These are phyloP conservation scores for Nicotiana paniculata DNA, from an alignment of 257 asterid genomes.

Conservation along the genomic window DNA sequence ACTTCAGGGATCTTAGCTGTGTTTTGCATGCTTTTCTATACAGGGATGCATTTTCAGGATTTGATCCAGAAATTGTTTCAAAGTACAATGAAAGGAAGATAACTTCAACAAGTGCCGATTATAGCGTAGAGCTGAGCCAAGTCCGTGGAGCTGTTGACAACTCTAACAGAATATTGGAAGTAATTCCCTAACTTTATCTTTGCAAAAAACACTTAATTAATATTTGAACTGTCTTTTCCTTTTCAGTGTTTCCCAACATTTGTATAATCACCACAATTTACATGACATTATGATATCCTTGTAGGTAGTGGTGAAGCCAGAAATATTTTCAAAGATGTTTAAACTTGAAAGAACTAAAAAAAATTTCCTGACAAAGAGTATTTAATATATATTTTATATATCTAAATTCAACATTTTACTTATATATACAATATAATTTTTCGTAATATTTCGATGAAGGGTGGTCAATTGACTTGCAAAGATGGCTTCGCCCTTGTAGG, in stretches of 20 bases:
- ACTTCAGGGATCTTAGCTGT: not conserved
- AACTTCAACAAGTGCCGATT: conserved; percentile 31
- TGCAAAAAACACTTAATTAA: not conserved
- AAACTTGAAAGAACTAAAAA: too few species aligned
- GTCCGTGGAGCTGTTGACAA: conserved; percentile 80
- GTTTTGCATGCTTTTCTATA: not conserved
- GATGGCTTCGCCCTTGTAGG: not conserved
- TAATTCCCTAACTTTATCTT: not conserved
- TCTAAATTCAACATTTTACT: too few species aligned
- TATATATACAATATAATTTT: too few species aligned
- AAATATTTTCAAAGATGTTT: too few species aligned
- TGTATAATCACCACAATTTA: not conserved
- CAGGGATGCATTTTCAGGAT: conserved; percentile 68
- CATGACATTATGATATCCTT: not conserved
- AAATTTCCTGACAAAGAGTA: too few species aligned
- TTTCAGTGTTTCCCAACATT: not conserved
- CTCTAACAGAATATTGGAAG: conserved; percentile 59
- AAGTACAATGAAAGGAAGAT: conserved; percentile 60
- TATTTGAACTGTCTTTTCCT: conserved; percentile 7
- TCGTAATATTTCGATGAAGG: too few species aligned
- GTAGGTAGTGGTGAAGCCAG: too few species aligned
- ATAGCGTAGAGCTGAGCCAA: conserved; percentile 49
- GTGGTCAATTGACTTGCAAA: too few species aligned
- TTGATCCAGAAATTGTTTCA: conserved; percentile 53
- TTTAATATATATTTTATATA: too few species aligned